Evolutionary conservation across 768 basidiomycete genomes (phyloP).

Genomic region (Tulasnella calospora): DNA sequence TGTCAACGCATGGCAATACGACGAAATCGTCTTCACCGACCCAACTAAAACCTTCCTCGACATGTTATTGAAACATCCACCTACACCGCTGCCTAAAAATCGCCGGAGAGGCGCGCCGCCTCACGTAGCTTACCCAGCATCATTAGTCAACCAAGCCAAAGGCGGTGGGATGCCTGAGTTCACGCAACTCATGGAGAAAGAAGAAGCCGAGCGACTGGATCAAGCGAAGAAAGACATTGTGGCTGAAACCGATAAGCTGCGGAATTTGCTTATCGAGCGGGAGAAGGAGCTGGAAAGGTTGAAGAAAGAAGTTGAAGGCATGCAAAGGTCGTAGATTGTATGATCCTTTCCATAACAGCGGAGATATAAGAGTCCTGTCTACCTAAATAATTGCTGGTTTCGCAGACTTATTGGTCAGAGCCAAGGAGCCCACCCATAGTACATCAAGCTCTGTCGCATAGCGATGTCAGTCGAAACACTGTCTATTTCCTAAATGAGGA

Average conservation of each 20-base stretch:
- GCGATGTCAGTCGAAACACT: not conserved
- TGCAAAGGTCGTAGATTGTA: not conserved
- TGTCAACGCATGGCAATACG: constrained; percentile 98
- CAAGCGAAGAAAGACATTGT: constrained; percentile 65
- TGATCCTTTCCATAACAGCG: not conserved
- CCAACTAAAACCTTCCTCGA: constrained; percentile 84
- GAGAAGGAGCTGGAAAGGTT: constrained; percentile 75
- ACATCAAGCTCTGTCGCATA: constrained; percentile 69
- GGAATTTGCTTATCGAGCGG: constrained; percentile 60
- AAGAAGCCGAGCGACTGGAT: constrained; percentile 75
- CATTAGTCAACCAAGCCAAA: constrained; percentile 56
- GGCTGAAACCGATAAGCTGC: constrained; percentile 72
- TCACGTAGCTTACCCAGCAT: constrained; percentile 55
- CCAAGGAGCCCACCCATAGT: constrained; percentile 83
- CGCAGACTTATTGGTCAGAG: constrained; percentile 40
- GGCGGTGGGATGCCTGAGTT: constrained; percentile 71
- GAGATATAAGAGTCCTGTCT: not conserved
- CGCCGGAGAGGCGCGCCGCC: constrained; percentile 65
- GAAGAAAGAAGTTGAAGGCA: constrained; percentile 46
- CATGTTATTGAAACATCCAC: constrained; percentile 73
- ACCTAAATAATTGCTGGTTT: not conserved
- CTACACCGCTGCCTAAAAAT: constrained; percentile 67
- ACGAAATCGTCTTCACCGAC: constrained; percentile 94
- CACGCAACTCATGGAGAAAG: constrained; percentile 74
- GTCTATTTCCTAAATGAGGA: constrained; percentile 9